A percentile compares a stretch with the other conserved stretches of the same genome.
Conservation (phyloP, 139 green algal genomes). For the Choricystis sp. region DNA sequence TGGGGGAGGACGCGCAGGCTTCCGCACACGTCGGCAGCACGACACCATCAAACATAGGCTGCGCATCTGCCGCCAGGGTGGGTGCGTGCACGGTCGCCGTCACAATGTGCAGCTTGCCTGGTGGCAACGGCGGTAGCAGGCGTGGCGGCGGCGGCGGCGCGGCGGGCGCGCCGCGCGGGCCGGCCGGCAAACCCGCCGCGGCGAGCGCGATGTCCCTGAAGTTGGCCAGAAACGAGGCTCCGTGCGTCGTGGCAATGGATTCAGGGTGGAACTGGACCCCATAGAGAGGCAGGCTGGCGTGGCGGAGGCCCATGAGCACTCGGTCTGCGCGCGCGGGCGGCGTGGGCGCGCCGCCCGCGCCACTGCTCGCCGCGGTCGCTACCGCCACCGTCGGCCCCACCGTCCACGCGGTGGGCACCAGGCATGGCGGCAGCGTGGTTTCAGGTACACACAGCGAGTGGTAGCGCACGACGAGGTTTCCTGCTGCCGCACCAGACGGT, state of each 20-base stretch:
- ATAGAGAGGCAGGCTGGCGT: constrained; percentile 53
- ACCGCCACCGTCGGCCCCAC: constrained; percentile 5
- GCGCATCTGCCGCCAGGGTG: neutral
- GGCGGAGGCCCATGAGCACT: constrained; percentile 71
- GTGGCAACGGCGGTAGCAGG: neutral
- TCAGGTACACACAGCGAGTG: constrained; percentile 79
- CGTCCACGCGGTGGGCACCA: constrained; percentile 73
- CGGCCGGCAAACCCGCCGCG: neutral
- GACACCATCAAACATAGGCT: no score
- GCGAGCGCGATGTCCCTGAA: constrained; percentile 52
- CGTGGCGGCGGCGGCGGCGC: no score
- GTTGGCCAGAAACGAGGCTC: constrained; percentile 63
- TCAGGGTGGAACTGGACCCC: constrained; percentile 97
- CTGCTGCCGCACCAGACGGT: constrained; percentile 30
- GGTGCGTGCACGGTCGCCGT: neutral
- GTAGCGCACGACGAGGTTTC: constrained; percentile 57
- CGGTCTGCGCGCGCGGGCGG: neutral
- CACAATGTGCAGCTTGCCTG: no score
- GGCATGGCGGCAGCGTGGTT: constrained; percentile 39
- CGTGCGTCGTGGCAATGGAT: constrained; percentile 63
- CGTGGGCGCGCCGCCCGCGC: neutral
- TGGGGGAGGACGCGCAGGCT: constrained; percentile 11
- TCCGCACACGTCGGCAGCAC: neutral
- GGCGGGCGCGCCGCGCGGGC: no score
- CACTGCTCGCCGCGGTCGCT: neutral